Evolutionary conservation across 306 rosid genomes (phyloP).

Genomic region (Acacia acuminata): DNA sequence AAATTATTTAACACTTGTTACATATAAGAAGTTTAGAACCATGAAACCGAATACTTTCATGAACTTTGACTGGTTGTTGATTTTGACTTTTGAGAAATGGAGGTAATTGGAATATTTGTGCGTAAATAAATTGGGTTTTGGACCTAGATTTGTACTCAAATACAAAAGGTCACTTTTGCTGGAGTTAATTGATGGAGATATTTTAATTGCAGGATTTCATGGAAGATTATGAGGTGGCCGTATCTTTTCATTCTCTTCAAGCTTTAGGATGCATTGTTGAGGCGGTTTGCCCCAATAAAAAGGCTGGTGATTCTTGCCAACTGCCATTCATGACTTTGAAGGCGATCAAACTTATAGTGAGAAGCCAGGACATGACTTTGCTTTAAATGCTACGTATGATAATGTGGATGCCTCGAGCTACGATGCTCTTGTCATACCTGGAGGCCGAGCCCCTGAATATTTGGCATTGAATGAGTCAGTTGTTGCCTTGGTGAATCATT

Average conservation of each 20-base stretch:
- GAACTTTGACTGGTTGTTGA: neutral
- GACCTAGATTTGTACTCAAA: neutral
- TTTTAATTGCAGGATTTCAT: slow-evolving; percentile 57
- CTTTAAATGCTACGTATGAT: slow-evolving; percentile 53
- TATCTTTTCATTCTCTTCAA: slow-evolving; percentile 70
- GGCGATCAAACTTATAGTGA: slow-evolving; percentile 74
- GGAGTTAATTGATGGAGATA: neutral
- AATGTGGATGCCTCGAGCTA: slow-evolving; percentile 52
- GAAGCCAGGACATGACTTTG: slow-evolving; percentile 76
- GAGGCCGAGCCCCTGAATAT: slow-evolving; percentile 29
- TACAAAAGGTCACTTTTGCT: neutral
- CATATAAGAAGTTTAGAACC: neutral
- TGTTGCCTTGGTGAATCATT: slow-evolving; percentile 33
- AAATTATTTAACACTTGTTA: neutral
- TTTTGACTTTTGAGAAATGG: neutral
- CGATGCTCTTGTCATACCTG: slow-evolving; percentile 39
- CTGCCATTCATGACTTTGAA: slow-evolving; percentile 79
- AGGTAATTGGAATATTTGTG: neutral
- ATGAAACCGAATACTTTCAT: neutral
- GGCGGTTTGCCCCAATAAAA: slow-evolving; percentile 69
- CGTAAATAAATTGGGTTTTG: neutral
- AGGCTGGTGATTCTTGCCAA: slow-evolving; percentile 63
- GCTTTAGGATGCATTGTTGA: slow-evolving; percentile 75
- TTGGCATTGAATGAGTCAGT: slow-evolving; percentile 33
- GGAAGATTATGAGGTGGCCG: slow-evolving; percentile 68